A percentile compares a stretch with the other conserved stretches of the same genome.
These are phyloP conservation scores for Basipetospora chlamydospora DNA, from an alignment of 2,329 filamentous ascomycete genomes.

Conservation along the genomic window DNA sequence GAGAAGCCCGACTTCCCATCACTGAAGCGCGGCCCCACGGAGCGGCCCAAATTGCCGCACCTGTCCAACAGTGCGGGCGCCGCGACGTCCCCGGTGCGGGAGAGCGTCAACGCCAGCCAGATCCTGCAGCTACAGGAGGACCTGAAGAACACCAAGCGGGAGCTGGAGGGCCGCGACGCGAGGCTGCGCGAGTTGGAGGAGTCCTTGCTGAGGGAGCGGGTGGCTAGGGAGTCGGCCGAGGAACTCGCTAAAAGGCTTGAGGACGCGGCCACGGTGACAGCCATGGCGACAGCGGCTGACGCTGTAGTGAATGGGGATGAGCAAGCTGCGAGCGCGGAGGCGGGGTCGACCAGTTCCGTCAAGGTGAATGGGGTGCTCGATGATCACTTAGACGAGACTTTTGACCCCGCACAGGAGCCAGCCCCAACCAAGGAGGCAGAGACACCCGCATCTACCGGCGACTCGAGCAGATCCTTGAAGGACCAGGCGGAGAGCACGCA, in stretches of 20 bases:
- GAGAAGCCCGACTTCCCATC: conserved; percentile 77
- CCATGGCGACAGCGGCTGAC: conserved; percentile 4
- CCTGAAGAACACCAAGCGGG: conserved; percentile 65
- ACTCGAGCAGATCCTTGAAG: conserved; percentile 7
- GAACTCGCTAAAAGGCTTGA: conserved; percentile 60
- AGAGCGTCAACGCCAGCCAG: conserved; percentile 49
- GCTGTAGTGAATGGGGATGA: background rate
- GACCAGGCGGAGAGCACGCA: conserved; percentile 20
- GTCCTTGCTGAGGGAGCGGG: conserved; percentile 62
- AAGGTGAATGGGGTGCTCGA: conserved; percentile 25
- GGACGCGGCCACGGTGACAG: conserved; percentile 28
- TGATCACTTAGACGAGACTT: conserved; percentile 28
- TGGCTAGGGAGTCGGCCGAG: conserved; percentile 70
- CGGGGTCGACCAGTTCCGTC: background rate
- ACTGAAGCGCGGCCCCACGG: conserved; percentile 61
- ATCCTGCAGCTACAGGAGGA: conserved; percentile 76
- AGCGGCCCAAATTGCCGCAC: conserved; percentile 46
- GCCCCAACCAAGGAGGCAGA: conserved; percentile 7
- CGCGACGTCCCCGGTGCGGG: conserved; percentile 43
- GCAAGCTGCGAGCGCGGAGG: background rate
- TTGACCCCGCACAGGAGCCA: conserved; percentile 27
- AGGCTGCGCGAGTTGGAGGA: conserved; percentile 45
- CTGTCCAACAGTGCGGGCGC: conserved; percentile 21
- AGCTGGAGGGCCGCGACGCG: conserved; percentile 43
- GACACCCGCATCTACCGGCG: conserved; percentile 6